Conservation (phyloP, 192 early-diverging fungal genomes). For the Phycomyces nitens region DNA sequence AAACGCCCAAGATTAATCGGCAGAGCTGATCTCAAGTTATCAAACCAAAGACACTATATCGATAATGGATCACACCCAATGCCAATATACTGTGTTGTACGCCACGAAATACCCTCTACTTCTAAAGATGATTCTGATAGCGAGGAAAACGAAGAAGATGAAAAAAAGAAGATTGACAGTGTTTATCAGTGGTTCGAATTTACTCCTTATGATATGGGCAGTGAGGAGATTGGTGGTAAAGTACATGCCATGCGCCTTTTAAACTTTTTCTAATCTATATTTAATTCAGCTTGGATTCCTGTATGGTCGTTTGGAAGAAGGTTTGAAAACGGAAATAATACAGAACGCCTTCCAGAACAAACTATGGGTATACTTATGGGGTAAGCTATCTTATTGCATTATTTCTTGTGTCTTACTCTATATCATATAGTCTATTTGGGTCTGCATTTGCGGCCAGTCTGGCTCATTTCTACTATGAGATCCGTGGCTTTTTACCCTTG, state of each 20-base stretch:
- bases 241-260: neutral
- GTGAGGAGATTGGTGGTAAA: constrained; percentile 64
- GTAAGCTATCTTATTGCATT: constrained; percentile 6
- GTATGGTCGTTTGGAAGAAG: constrained; percentile 72
- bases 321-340: constrained; percentile 56
- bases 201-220: constrained; percentile 74
- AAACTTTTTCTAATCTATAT: neutral
- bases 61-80: constrained; percentile 63
- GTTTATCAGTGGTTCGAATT: constrained; percentile 81
- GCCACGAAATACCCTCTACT: constrained; percentile 49
- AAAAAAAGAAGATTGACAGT: constrained; percentile 27
- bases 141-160: constrained; percentile 28
- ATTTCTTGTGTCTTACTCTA: neutral
- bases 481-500: constrained; percentile 34
- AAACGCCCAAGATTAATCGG: constrained; percentile 10
- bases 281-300: constrained; percentile 63
- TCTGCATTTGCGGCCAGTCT: constrained; percentile 53
- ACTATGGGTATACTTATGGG: constrained; percentile 66
- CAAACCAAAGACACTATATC: constrained; percentile 48
- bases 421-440: constrained; percentile 28
- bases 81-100: constrained; percentile 72
- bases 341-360: constrained; percentile 63
- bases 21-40: constrained; percentile 45
- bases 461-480: constrained; percentile 44
- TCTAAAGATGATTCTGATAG: neutral